Base-by-base conservation (phyloP, 306 rosid species). In the Quercus suber region DNA sequence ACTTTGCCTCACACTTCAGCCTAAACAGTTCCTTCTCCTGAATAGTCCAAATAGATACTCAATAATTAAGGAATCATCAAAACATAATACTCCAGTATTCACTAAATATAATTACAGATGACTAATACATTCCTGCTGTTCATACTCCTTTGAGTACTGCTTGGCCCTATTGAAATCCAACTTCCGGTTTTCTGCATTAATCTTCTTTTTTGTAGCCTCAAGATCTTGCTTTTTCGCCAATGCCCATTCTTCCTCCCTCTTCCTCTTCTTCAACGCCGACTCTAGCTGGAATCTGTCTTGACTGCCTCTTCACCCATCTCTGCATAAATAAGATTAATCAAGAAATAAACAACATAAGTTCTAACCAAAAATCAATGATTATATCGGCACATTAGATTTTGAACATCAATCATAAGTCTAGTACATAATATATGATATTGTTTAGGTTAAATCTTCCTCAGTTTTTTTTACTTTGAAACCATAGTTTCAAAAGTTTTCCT, bases 221-320 rank as follows among this genome's bases (percentile, higher is more conserved):
- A 37, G 43, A 37, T 37, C 43, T 6, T 37, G 43, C 9, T 6
- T 37, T 37, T 6, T 37, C 6, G 10, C 43, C 43, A 37, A 35
- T 37, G 43, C 9, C 43, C 43, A 37, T 37, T 94, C 92, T 53
- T 87, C 97, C 17, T 85, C 92, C 60, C 98, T 91, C 87, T 90
- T 92, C 37, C 60, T 76, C 92, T 92, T 95, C 90, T 95, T 95
- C 83, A 95, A 57, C 56, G 89, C 92, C 1, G 97, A 91, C 84
- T 92, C 95, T 0, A 95, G 99, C n/a, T n/a, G n/a, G n/a, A 80
- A 92, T 86, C 45, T 4, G 84, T 56, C 88, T 90, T 88, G 63
- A 57, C 67, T 60, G 67, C 93, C 37, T 82, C 92, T 18, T 82
- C 90, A 82, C 89, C 93, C 98, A 92, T 94, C 41, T 84, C 89